phyloP scores from a whole-genome alignment of 2,329 filamentous ascomycete genomes.

The Chaetoscypha palmicola region DNA sequence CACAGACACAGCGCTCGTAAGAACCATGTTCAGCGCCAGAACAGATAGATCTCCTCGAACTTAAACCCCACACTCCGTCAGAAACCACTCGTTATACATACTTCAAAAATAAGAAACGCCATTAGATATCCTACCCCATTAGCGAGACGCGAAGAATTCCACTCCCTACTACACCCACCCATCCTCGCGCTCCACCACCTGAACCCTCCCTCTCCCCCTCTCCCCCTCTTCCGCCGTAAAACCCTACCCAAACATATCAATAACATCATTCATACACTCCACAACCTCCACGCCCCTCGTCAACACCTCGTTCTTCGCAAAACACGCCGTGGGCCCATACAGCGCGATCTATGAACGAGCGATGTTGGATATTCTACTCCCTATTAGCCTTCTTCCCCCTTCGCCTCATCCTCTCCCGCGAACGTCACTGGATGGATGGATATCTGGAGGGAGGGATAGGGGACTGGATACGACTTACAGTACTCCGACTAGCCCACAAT shows the following conservation, averaged over 20 bases:
- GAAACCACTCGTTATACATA: no score
- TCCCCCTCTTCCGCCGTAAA: background rate
- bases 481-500: constrained; percentile 29
- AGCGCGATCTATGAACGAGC: constrained; percentile 30
- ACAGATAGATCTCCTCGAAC: no score
- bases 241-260: constrained; percentile 25
- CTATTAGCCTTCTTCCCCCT: background rate
- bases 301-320: constrained; percentile 28
- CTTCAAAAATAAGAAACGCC: no score
- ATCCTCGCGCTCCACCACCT: no score
- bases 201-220: background rate
- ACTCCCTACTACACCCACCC: no score
- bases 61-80: no score
- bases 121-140: no score
- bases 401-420: background rate
- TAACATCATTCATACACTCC: constrained; percentile 31
- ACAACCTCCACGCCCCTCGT: constrained; percentile 30
- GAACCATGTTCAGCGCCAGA: no score
- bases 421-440: background rate
- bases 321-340: constrained; percentile 25
- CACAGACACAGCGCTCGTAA: no score
- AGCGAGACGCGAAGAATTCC: no score
- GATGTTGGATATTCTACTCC: constrained; percentile 27
- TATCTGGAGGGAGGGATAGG: background rate
- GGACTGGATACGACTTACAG: constrained; percentile 19